Evolutionary conservation across 257 asterid genomes (phyloP), one percentile per base, ranked within the genome.

Genomic region (Plantago elongata): DNA sequence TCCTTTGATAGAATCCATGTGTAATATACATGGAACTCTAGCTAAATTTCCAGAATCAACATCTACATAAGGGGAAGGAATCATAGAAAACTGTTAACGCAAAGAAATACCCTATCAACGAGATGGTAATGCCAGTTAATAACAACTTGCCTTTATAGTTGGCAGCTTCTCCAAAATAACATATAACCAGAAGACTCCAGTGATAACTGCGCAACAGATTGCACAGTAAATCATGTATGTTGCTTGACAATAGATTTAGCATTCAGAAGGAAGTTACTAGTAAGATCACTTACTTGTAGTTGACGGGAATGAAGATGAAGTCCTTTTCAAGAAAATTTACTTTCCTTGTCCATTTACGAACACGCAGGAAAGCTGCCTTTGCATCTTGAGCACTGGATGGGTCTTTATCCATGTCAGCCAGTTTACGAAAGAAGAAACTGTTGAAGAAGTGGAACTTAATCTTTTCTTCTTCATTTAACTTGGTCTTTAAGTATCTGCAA

Each of bases 341-440:
- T 80, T 86, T 92, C 77, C 96, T 89, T 49, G 99, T 92, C 99
- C 99, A 92, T 76, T 89, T 91, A 68, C 95, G 94, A 71, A 91
- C 98, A 68, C 95, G 98, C 65, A 75, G 81, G 75, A 91, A 91
- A 69, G 95, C 92, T 68, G 96, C 90, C 66, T 75, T 85, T 67
- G 95, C 95, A 63, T 89, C 97, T 73, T 83, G 80, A 66, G 90
- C 85, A 72, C 87, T 84, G 55, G 92, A 77, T 49, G 99, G 95
- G 78, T 92, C 90, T 77, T 84, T 92, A 70, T 86, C 97, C 89
- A 92, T 72, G 81, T 92, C 93, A 56, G 95, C 93, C 81, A 89
- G 85, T 75, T 89, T 89, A 54, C 95, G 90, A 65, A 89, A 92
- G 80, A 92, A 92, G 85, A 92, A 89, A 76, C 97, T 78, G 72